Evolutionary conservation across 2,329 filamentous ascomycete species (phyloP), one percentile per base, ranked within the genome.

Genomic region (Gaeumannomyces tritici): DNA sequence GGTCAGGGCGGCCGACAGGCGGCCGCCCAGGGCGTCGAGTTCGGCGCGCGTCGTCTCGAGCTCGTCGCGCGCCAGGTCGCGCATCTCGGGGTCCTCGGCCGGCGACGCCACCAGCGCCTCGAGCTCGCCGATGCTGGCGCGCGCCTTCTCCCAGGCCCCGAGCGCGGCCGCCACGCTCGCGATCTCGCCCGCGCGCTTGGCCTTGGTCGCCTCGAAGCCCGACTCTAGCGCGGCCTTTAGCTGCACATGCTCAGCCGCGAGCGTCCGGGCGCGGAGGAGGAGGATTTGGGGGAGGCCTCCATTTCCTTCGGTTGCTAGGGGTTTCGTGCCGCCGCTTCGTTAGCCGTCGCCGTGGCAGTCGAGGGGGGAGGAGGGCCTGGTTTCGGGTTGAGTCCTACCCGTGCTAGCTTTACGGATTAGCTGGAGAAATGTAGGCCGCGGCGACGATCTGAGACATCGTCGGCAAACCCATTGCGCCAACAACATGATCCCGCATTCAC

Each of bases 51-150:
- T 91, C 3, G 81, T 74, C n/a, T 79, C 77, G 11, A 98, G 80
- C 72, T 99, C 95, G 66, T 96, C 91, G n/a, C 82, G 77, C 13
- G 96, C 87, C 61, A 99, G 81, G 11, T 87, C 80, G 13, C 87
- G 85, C 61, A 99, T 83, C 74, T 98, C 95, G 59, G 76, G 73
- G 65, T 89, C 84, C 29, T 79, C 78, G 18, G 42, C 18, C 18
- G 42, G 42, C 56, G 79, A 79, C 12, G 75, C 68, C 15, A 83
- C 72, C 66, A 88, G 77, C 33, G 72, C 70, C 6, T 73, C 72
- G 18, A 88, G 80, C 74, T 88, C 85, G 3, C 70, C 68, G 62
- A 85, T 76, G 27, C 83, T 80, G 1, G 77, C 74, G 51, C 80
- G 79, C 0, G 83, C 80, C 18, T 74, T 72, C 55, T 89, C 81